Percentiles rank a stretch among this genome's conserved stretches.
Evolutionary conservation across 352 stramenopile genomes (phyloP).

Genomic region (Phytophthora constricta): DNA sequence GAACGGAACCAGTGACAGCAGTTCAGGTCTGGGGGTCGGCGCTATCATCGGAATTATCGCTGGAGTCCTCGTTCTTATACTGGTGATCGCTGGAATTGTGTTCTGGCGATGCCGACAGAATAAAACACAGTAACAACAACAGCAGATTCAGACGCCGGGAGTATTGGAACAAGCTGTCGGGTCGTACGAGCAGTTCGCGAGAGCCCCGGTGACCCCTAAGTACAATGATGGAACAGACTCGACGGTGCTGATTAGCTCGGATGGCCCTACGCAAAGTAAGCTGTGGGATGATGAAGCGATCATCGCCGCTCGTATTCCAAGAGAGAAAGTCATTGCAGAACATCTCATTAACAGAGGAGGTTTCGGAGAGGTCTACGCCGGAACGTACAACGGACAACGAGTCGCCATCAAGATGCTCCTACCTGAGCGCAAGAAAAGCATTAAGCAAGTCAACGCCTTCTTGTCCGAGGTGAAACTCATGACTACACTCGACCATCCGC

Average conservation of each 20-base stretch:
- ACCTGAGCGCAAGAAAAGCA: slow-evolving; percentile 30
- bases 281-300: slow-evolving; percentile 47
- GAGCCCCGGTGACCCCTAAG: slow-evolving; percentile 17
- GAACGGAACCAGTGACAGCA: slow-evolving; percentile 9
- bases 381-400: slow-evolving; percentile 33
- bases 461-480: slow-evolving; percentile 38
- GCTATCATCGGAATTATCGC: slow-evolving; percentile 30
- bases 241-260: slow-evolving; percentile 25
- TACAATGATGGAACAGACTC: slow-evolving; percentile 20
- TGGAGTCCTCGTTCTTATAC: slow-evolving; percentile 19
- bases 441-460: slow-evolving; percentile 38
- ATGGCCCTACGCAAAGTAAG: slow-evolving; percentile 15
- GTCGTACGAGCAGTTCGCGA: slow-evolving; percentile 22
- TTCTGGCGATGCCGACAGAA: slow-evolving; percentile 24
- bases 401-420: slow-evolving; percentile 40
- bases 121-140: slow-evolving; percentile 11
- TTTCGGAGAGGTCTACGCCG: slow-evolving; percentile 33
- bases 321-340: slow-evolving; percentile 31
- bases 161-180: slow-evolving; percentile 8
- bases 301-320: slow-evolving; percentile 27
- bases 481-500: slow-evolving; percentile 33
- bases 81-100: slow-evolving; percentile 21
- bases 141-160: slow-evolving; percentile 19
- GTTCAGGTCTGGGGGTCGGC: slow-evolving; percentile 17
- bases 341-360: slow-evolving; percentile 30